Evolutionary conservation across 176 grass and related monocot genomes (phyloP).

Genomic region (Cenchrus purpureus): DNA sequence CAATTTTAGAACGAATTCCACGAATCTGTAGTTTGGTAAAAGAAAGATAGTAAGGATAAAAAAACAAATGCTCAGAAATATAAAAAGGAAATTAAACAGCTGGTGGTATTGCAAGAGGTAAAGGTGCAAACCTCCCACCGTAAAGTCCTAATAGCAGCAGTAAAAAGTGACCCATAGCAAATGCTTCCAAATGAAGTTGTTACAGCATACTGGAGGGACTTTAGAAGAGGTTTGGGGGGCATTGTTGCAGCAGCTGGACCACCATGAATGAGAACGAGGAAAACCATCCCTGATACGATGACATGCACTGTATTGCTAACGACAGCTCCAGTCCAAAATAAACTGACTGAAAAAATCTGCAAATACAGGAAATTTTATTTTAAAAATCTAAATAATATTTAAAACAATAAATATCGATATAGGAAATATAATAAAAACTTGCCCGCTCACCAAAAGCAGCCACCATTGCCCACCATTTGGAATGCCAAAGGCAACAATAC

Average conservation of each 20-base stretch:
- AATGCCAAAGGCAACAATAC: constrained; percentile 77
- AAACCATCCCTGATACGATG: constrained; percentile 96
- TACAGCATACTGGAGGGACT: constrained; percentile 74
- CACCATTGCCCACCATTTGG: constrained; percentile 92
- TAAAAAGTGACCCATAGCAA: constrained; percentile 99
- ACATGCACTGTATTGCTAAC: constrained; percentile 98
- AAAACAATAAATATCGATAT: constrained; percentile 19
- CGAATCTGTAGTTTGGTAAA: constrained; percentile 66
- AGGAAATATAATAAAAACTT: constrained; percentile 60
- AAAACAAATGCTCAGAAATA: background rate
- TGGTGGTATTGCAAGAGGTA: constrained; percentile 5
- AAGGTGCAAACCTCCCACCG: constrained; percentile 83
- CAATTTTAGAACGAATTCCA: constrained; percentile 93
- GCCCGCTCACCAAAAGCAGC: constrained; percentile 99
- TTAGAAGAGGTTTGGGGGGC: constrained; percentile 85
- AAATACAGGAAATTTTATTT: constrained; percentile 39
- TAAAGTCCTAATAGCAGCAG: constrained; percentile 93
- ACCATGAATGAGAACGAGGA: constrained; percentile 94
- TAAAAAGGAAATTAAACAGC: background rate
- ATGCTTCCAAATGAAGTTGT: constrained; percentile 98
- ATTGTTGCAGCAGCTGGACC: constrained; percentile 70
- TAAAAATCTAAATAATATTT: constrained; percentile 17
- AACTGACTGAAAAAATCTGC: constrained; percentile 92
- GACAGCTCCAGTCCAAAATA: constrained; percentile 96
- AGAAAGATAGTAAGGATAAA: constrained; percentile 10